phyloP scores from a whole-genome alignment of 345 rosid species.

The Citrus medica region DNA sequence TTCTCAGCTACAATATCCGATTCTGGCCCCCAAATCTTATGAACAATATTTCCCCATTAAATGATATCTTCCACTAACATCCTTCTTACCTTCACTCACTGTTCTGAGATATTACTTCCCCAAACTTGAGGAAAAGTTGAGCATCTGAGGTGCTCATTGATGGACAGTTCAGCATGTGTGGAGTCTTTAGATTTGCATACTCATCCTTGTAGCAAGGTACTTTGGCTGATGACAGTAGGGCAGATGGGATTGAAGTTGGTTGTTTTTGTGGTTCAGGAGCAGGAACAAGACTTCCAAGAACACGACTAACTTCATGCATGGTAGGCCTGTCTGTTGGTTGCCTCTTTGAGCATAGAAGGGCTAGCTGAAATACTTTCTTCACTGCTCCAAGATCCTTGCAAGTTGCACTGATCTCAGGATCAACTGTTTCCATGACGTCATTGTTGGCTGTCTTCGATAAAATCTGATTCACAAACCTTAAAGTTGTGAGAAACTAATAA shows the following conservation, averaged over 20 bases:
- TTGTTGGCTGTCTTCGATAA: conserved; percentile 83
- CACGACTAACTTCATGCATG: conserved; percentile 88
- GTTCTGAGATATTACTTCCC: conserved; percentile 90
- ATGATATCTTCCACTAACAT: not conserved
- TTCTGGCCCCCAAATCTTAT: conserved; percentile 6
- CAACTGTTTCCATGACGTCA: conserved; percentile 81
- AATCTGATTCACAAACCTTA: conserved; percentile 35
- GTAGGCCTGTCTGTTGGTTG: conserved; percentile 84
- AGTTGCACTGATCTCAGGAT: conserved; percentile 67
- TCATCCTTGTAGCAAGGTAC: conserved; percentile 69
- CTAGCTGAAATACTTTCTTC: conserved; percentile 91
- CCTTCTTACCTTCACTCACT: conserved; percentile 30
- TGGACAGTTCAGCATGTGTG: conserved; percentile 76
- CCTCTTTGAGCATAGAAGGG: conserved; percentile 73
- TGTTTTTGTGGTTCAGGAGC: conserved; percentile 39
- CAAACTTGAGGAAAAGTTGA: conserved; percentile 83
- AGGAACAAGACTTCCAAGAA: conserved; percentile 62
- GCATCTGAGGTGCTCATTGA: conserved; percentile 96
- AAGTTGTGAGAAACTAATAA: not conserved
- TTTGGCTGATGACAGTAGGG: conserved; percentile 32
- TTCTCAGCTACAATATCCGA: conserved; percentile 13
- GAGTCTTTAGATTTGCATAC: conserved; percentile 83
- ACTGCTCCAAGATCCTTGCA: conserved; percentile 78
- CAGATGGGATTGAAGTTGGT: conserved; percentile 23
- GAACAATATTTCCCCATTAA: conserved; percentile 13